Percentiles rank a stretch among this genome's conserved stretches.
Evolutionary conservation across 257 asterid species (phyloP).

Genomic region (Rehmannia glutinosa): DNA sequence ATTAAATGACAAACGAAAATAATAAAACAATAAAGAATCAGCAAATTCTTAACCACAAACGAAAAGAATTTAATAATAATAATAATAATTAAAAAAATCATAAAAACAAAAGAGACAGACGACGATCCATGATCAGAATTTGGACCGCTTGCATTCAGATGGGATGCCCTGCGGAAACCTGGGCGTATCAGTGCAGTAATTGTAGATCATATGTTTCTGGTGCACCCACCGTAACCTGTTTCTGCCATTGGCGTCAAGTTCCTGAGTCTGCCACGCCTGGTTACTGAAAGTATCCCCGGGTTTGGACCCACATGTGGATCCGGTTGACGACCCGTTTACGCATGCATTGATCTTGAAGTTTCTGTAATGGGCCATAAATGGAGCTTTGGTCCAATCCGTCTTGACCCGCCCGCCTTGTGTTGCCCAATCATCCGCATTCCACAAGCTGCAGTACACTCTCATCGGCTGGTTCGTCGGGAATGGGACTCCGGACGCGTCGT

Average conservation of each 20-base stretch:
- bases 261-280: slow-evolving; percentile 35
- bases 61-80: too few relatives aligned
- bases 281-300: neutral
- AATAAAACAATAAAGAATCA: too few relatives aligned
- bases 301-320: neutral
- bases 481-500: slow-evolving; percentile 22
- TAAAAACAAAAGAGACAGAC: too few relatives aligned
- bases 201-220: slow-evolving; percentile 30
- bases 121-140: slow-evolving; percentile 13
- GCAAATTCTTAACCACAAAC: too few relatives aligned
- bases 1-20: too few relatives aligned
- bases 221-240: slow-evolving; percentile 44
- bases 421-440: slow-evolving; percentile 53
- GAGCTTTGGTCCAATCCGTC: slow-evolving; percentile 34
- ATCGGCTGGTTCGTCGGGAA: slow-evolving; percentile 35
- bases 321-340: slow-evolving; percentile 10
- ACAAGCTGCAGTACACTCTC: slow-evolving; percentile 35
- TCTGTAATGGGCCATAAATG: slow-evolving; percentile 20
- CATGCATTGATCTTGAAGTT: slow-evolving; percentile 24
- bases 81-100: too few relatives aligned
- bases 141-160: slow-evolving; percentile 38
- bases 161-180: slow-evolving; percentile 42
- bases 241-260: slow-evolving; percentile 29
- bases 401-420: slow-evolving; percentile 45
- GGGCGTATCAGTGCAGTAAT: slow-evolving; percentile 32